phyloP scores from a whole-genome alignment of 2,329 filamentous ascomycete genomes.

The Cladosporium sphaerospermum region DNA sequence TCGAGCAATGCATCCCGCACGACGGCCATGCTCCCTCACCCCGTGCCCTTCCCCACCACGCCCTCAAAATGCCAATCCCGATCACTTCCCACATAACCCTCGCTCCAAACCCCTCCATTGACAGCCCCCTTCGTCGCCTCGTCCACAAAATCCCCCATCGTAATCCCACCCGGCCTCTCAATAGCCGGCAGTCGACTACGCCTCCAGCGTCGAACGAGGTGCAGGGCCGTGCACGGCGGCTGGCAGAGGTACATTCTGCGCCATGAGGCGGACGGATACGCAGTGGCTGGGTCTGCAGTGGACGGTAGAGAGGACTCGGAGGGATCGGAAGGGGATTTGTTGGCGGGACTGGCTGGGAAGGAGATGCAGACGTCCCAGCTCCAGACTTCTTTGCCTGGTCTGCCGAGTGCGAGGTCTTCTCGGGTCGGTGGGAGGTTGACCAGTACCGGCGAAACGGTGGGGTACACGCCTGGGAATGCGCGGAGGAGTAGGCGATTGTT shows the following conservation, averaged over 20 bases:
- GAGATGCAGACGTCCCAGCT: constrained; percentile 30
- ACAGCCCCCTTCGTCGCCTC: constrained; percentile 17
- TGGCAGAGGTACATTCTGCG: constrained; percentile 31
- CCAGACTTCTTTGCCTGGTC: constrained; percentile 23
- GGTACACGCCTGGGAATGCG: constrained; percentile 29
- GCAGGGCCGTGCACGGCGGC: constrained; percentile 28
- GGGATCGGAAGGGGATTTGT: neutral
- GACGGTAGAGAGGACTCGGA: constrained; percentile 11
- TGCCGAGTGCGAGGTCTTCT: constrained; percentile 5
- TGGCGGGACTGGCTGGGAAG: constrained; percentile 21
- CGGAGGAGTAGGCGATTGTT: constrained; percentile 31
- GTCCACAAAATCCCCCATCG: constrained; percentile 28
- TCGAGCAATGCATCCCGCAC: no score
- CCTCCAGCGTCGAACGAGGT: constrained; percentile 27
- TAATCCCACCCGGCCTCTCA: constrained; percentile 23
- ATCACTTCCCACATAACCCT: constrained; percentile 27
- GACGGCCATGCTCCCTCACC: neutral
- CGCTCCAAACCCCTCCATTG: constrained; percentile 21
- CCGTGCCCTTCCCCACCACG: constrained; percentile 6
- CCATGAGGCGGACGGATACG: constrained; percentile 29
- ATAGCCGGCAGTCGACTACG: constrained; percentile 23
- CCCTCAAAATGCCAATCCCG: constrained; percentile 34
- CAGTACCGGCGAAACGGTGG: constrained; percentile 29
- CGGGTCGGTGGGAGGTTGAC: constrained; percentile 17
- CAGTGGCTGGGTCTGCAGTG: constrained; percentile 16